phyloP scores from a whole-genome alignment of 345 rosid genomes.

The Eucalyptus pauciflora region DNA sequence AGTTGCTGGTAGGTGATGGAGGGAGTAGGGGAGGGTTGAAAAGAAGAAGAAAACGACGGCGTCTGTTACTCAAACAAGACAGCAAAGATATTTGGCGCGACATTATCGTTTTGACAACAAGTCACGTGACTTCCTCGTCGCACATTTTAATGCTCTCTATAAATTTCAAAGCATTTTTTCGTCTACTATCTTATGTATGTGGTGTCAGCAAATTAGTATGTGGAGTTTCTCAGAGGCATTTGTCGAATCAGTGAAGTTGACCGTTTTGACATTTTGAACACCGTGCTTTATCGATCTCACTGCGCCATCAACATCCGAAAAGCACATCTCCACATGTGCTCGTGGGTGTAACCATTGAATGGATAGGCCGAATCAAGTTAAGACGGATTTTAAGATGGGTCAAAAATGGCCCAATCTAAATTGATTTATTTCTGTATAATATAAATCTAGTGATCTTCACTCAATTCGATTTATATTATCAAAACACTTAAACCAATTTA shows the following conservation, averaged over 20 bases:
- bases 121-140: background rate
- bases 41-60: background rate
- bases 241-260: background rate
- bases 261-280: background rate
- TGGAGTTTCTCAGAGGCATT: background rate
- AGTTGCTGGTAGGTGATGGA: background rate
- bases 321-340: background rate
- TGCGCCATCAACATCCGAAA: background rate
- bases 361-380: fast-evolving
- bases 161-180: background rate
- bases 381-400: fast-evolving
- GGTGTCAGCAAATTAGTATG: background rate
- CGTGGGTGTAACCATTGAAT: fast-evolving
- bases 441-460: no score
- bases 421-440: fast-evolving
- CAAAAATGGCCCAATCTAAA: fast-evolving
- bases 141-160: fast-evolving
- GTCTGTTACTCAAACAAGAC: background rate
- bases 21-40: fast-evolving
- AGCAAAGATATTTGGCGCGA: background rate
- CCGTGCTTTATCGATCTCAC: background rate
- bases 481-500: fast-evolving
- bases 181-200: background rate
- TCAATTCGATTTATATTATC: fast-evolving
- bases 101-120: background rate